Conservation (phyloP, 164 flowering plant genomes). For the Vitis rotundifolia region DNA sequence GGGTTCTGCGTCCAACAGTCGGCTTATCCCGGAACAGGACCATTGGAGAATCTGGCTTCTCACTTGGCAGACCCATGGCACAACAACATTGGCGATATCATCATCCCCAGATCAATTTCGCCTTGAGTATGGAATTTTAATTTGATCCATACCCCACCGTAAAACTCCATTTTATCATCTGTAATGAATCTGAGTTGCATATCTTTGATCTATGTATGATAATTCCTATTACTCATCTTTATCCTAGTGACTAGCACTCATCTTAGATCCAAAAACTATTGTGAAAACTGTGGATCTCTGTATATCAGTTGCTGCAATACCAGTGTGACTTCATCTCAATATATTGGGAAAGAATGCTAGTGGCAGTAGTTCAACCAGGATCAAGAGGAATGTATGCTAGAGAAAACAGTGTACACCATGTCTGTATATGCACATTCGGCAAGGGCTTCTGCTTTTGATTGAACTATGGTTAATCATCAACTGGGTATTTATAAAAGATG, state of each 20-base stretch:
- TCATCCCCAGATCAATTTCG: constrained; percentile 60
- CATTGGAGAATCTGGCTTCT: constrained; percentile 95
- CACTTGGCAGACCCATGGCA: constrained; percentile 99
- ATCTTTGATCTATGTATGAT: not conserved
- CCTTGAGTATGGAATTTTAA: constrained; percentile 26
- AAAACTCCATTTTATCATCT: constrained; percentile 12
- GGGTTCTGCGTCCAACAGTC: constrained; percentile 95
- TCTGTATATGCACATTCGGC: no score
- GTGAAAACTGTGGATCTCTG: not conserved
- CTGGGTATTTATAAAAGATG: no score
- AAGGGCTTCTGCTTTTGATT: no score
- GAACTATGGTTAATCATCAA: no score
- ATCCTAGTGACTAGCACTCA: not conserved
- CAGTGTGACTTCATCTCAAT: no score
- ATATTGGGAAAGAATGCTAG: no score
- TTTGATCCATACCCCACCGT: constrained; percentile 6
- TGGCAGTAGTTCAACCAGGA: no score
- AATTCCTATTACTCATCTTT: not conserved
- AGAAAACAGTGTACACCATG: no score
- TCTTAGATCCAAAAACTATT: not conserved
- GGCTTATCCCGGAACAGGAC: constrained; percentile 96
- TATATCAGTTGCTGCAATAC: no score
- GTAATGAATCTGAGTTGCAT: constrained; percentile 14
- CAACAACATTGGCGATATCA: constrained; percentile 88
- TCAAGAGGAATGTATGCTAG: no score